phyloP scores from a whole-genome alignment of 768 basidiomycete species.

The Vararia minispora region DNA sequence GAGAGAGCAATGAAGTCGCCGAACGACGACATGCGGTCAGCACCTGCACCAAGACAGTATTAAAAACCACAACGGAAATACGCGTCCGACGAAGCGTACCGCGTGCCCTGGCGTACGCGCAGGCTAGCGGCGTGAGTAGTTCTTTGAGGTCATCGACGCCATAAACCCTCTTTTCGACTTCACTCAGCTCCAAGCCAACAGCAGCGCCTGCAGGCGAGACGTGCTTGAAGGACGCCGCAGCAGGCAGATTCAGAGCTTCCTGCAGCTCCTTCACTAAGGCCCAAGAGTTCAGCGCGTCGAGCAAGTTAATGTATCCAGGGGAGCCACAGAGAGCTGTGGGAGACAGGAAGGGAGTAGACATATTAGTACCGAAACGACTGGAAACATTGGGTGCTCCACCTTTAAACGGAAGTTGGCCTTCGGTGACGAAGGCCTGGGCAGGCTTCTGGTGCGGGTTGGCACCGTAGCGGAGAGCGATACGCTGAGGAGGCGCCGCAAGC shows the following conservation, averaged over 20 bases:
- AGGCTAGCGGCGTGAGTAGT: constrained; percentile 76
- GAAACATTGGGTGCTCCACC: constrained; percentile 31
- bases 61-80: constrained; percentile 1
- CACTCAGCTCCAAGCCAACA: constrained; percentile 74
- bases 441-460: constrained; percentile 99
- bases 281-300: constrained; percentile 96
- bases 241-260: constrained; percentile 77
- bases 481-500: constrained; percentile 63
- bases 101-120: constrained; percentile 92
- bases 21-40: constrained; percentile 99
- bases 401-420: constrained; percentile 89
- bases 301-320: constrained; percentile 96
- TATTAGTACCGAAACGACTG: not conserved
- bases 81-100: constrained; percentile 40
- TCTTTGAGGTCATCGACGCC: constrained; percentile 94
- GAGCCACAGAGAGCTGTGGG: constrained; percentile 75
- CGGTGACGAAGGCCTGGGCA: constrained; percentile 87
- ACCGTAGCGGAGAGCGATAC: constrained; percentile 83
- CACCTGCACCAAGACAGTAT: constrained; percentile 38
- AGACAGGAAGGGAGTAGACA: constrained; percentile 2
- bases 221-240: constrained; percentile 98
- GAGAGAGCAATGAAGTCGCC: constrained; percentile 98
- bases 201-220: constrained; percentile 98
- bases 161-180: constrained; percentile 86
- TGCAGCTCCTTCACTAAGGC: constrained; percentile 92